Evolutionary conservation across 768 basidiomycete genomes (phyloP), one percentile per base, ranked within the genome.

Genomic region (Gautieria morchelliformis): DNA sequence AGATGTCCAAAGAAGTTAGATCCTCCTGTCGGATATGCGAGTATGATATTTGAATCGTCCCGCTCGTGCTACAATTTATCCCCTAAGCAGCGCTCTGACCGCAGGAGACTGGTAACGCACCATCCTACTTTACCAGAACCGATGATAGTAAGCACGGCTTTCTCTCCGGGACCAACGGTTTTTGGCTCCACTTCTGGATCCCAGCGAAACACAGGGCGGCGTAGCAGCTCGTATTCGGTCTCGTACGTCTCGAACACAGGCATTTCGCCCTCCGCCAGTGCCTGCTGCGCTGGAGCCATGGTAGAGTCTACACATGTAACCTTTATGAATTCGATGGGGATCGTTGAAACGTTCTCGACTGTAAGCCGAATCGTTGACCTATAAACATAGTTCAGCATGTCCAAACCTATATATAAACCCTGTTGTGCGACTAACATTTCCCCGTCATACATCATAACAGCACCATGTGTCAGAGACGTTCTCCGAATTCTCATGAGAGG

Each of bases 401-500:
- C 10, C 27, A 52, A 54, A 8, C 10, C 20, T 15, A 17, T 20
- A 61, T 39, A 20, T 61, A 24, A 22, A 27, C 17, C 17, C 24
- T 41, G 24, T 24, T 56, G 37, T 10, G 15, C 5, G 6, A 72
- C 83, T 59, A 61, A 93, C 94, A 72, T 84, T 74, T 99, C 96
- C 35, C 96, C 96, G 49, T 95, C 82, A 65, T 95, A 97, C 52
- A 98, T 74, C 91, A 96, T 95, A 24, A 97, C 73, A 0, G 94
- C 92, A 1, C 92, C 93, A 63, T 96, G 93, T 1, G 89, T 94
- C 20, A 96, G 72, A n/a, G 89, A 91, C 15, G 87, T 89, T 66
- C 89, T 76, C 56, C 89, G 79, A 67, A 99, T 86, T 60, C 91
- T 82, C 55, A 98, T 73, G 33, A 93, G 69, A 9, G 96, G 96